Conservation (phyloP, 176 grass and related monocot species). For the Eremochloa ophiuroides region DNA sequence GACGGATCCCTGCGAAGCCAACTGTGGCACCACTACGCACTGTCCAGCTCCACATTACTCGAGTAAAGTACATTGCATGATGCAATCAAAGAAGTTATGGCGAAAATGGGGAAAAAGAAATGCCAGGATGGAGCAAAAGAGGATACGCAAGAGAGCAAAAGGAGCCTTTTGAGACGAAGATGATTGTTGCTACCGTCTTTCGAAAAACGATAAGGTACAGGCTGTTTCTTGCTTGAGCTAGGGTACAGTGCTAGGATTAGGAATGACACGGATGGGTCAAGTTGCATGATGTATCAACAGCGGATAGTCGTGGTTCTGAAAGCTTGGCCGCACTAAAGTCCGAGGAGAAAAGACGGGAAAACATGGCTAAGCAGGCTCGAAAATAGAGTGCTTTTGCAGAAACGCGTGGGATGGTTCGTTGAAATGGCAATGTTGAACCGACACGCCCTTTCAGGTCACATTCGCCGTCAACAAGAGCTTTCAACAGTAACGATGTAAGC, state of each 20-base stretch:
- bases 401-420: constrained; percentile 31
- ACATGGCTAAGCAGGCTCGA: not conserved
- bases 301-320: not conserved
- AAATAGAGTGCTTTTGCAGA: not conserved
- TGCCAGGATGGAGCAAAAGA: not conserved
- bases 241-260: not conserved
- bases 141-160: not conserved
- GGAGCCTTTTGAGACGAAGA: not conserved
- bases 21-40: not conserved
- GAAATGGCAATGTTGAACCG: constrained; percentile 15
- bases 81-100: not conserved
- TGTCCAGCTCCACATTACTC: not conserved
- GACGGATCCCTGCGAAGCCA: not conserved
- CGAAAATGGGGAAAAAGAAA: not conserved
- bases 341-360: not conserved
- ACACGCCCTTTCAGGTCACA: constrained; percentile 7
- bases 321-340: not conserved
- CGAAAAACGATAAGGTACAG: not conserved
- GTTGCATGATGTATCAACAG: not conserved
- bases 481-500: not conserved
- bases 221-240: constrained; percentile 3
- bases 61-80: not conserved
- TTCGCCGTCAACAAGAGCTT: not conserved
- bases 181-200: not conserved
- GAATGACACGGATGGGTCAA: too few relatives aligned